Evolutionary conservation across 371 early-diverging fungal species (phyloP).

Genomic region (Capniomyces stellatus): DNA sequence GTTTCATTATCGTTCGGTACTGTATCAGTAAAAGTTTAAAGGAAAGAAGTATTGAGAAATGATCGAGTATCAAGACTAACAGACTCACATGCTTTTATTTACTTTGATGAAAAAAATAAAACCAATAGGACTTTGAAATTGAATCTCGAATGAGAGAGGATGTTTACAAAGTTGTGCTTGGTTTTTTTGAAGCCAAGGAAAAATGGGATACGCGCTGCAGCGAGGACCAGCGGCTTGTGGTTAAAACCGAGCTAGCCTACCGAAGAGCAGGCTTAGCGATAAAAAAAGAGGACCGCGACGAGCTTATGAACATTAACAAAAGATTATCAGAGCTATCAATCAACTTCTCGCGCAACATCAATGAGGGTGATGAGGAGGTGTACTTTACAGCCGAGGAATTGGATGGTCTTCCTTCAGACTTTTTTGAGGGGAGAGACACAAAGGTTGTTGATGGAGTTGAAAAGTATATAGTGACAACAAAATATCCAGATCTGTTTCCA

Average conservation of each 20-base stretch:
- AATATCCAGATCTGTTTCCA: conserved; percentile 40
- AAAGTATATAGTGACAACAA: conserved; percentile 52
- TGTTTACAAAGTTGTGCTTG: conserved; percentile 39
- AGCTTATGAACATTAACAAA: conserved; percentile 42
- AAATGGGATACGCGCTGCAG: conserved; percentile 27
- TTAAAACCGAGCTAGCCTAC: conserved; percentile 39
- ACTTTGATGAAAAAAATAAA: too few species aligned
- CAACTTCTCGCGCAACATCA: conserved; percentile 41
- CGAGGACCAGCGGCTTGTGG: conserved; percentile 48
- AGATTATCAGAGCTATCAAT: conserved; percentile 43
- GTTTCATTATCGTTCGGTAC: background rate
- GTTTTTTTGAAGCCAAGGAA: conserved; percentile 29
- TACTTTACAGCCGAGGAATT: conserved; percentile 40
- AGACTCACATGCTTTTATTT: too few species aligned
- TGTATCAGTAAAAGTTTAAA: background rate
- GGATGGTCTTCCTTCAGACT: conserved; percentile 55
- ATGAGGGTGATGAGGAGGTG: conserved; percentile 29
- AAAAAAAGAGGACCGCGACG: conserved; percentile 33
- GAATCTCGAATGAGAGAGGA: conserved; percentile 62
- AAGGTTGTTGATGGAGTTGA: conserved; percentile 39
- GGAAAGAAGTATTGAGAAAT: background rate
- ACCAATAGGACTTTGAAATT: conserved; percentile 38
- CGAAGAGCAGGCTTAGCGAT: conserved; percentile 53
- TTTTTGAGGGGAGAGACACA: conserved; percentile 34
- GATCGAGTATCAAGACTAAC: background rate